A percentile compares a stretch with the other conserved stretches of the same genome.
Evolutionary conservation across 164 flowering plant species (phyloP).

Genomic region (Vitis rotundifolia): DNA sequence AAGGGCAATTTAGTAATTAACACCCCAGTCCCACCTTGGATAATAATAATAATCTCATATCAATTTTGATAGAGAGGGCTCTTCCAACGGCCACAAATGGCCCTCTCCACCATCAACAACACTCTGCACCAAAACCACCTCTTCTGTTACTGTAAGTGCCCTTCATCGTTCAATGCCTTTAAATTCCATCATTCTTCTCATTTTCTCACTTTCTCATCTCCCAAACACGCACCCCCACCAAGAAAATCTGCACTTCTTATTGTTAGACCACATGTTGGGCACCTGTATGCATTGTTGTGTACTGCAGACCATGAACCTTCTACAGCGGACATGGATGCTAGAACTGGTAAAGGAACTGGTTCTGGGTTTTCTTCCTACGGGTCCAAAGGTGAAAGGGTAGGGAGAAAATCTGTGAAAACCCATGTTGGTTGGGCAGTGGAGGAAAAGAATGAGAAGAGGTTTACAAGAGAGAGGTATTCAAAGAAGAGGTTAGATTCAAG

Average conservation of each 20-base stretch:
- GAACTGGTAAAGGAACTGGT: conserved; percentile 4
- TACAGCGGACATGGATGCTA: conserved; percentile 1
- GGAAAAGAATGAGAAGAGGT: conserved; percentile 20
- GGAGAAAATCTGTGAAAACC: conserved; percentile 5
- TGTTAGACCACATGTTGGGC: conserved; percentile 16
- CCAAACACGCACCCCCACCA: conserved; percentile 21
- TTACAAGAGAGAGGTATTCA: conserved; percentile 13
- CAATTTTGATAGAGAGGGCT: background rate
- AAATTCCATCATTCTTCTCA: conserved; percentile 22
- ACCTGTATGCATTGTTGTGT: conserved; percentile 12
- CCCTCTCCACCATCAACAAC: conserved; percentile 36
- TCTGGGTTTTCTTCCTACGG: conserved; percentile 23
- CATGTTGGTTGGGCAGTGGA: conserved; percentile 13
- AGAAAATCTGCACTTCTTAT: conserved; percentile 15
- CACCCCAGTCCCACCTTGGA: background rate
- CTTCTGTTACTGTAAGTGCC: conserved; percentile 54
- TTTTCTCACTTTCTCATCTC: conserved; percentile 17
- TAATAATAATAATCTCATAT: background rate
- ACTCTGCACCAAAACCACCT: conserved; percentile 40
- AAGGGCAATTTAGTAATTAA: conserved; percentile 1
- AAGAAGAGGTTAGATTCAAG: conserved; percentile 18
- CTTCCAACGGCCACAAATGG: conserved; percentile 57
- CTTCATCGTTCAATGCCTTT: conserved; percentile 21
- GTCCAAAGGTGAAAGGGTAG: conserved; percentile 14
- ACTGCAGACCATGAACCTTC: conserved; percentile 17